Base-by-base conservation (phyloP, 2,329 filamentous ascomycete genomes). In the Blastomyces parvus region DNA sequence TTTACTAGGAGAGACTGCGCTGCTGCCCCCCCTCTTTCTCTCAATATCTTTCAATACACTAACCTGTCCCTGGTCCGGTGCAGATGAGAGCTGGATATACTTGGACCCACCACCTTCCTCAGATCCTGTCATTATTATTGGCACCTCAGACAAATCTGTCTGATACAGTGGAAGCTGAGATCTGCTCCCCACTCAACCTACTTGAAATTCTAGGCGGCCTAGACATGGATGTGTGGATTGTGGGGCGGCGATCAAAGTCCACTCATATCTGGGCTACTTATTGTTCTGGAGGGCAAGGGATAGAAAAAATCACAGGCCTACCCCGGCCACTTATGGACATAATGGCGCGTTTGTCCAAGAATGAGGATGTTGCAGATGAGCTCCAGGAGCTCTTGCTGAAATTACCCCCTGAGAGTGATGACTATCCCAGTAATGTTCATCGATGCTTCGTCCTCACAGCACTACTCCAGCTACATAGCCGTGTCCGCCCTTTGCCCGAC, bases 371-470 rank as follows among this genome's bases (percentile, higher is more conserved):
- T 3, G 50, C 50, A 30, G 50, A 27, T 27, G 50, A 53, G 30
- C 50, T 53, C 50, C 50, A 27, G 50, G 25, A 53, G 50, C 25
- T 53, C 25, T 53, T 53, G 50, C 30, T 27, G 13, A 27, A 5
- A 30, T 53, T 53, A 30, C 50, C 50, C 50, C 13, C 11, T 11
- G 13, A 53, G 9, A 27, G 13, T 33, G 50, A 53, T 27, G 50
- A 53, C 25, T 53, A 53, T 53, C 11, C 50, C 50, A 53, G 50
- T 30, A 53, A 53, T 53, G 50, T 53, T 53, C 50, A 53, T 27
- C 50, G 50, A 53, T 30, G 50, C 25, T 53, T 53, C 30, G 17
- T 27, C 22, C 50, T 33, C 50, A 33, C 50, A 53, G 50, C 50
- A 19, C 50, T 53, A 4, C 50, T 53, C 9, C 50, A 53, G 25